phyloP scores from a whole-genome alignment of 2,329 filamentous ascomycete genomes.

The Pseudogymnoascus sp. region DNA sequence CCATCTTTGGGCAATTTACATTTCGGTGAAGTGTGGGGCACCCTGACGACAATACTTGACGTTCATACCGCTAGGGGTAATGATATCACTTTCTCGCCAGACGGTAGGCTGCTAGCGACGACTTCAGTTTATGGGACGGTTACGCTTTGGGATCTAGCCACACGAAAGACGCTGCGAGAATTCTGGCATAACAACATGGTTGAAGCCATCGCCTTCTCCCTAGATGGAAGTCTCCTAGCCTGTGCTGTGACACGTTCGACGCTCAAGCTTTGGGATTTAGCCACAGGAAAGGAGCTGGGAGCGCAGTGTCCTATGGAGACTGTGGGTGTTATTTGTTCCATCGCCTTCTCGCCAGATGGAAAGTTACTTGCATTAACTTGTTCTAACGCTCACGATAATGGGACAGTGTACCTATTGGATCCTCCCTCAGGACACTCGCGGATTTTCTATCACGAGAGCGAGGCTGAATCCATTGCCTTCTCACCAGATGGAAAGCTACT shows the following conservation, averaged over 20 bases:
- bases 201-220: background rate
- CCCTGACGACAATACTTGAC: slow-evolving; percentile 13
- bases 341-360: slow-evolving; percentile 7
- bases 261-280: background rate
- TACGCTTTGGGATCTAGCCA: background rate
- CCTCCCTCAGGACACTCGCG: background rate
- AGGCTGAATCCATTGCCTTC: slow-evolving; percentile 9
- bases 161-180: background rate
- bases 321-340: background rate
- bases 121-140: background rate
- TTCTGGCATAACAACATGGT: background rate
- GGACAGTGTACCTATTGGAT: too few species aligned
- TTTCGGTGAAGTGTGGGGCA: background rate
- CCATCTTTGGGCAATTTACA: background rate
- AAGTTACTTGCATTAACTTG: background rate
- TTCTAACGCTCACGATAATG: too few species aligned
- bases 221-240: background rate
- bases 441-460: background rate
- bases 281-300: background rate
- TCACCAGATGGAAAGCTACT: slow-evolving; percentile 8
- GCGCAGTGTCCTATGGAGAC: background rate
- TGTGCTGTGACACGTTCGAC: background rate
- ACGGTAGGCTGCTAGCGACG: background rate
- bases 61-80: slow-evolving; percentile 13
- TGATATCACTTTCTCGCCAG: background rate